Evolutionary conservation across 176 grass and related monocot genomes (phyloP).

Genomic region (Saccharum spontaneum): DNA sequence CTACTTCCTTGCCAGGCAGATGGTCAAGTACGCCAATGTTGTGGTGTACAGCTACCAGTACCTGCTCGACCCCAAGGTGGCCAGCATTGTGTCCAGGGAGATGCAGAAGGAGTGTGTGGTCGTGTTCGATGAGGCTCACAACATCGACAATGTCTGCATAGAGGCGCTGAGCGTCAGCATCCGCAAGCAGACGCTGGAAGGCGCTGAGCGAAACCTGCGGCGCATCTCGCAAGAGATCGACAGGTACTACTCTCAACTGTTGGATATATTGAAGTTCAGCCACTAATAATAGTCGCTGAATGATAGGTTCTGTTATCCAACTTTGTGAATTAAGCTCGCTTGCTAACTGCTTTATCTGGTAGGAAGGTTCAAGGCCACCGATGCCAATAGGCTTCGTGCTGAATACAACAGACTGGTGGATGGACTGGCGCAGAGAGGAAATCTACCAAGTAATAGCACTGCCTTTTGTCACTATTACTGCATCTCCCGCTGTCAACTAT

Average conservation of each 20-base stretch:
- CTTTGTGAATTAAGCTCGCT: conserved; percentile 16
- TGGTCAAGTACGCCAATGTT: conserved; percentile 83
- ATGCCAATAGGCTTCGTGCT: conserved; percentile 86
- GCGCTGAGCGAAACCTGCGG: conserved; percentile 63
- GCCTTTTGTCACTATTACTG: conserved; percentile 3
- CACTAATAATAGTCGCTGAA: background rate
- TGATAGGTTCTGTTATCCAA: conserved; percentile 3
- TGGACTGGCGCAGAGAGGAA: conserved; percentile 92
- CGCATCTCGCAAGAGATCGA: conserved; percentile 82
- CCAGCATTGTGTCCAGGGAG: conserved; percentile 81
- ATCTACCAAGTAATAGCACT: conserved; percentile 70
- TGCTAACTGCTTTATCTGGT: conserved; percentile 69
- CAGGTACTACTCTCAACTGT: conserved; percentile 48
- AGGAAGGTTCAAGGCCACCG: conserved; percentile 99
- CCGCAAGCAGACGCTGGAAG: conserved; percentile 84
- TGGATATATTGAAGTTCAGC: background rate
- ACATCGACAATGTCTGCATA: conserved; percentile 97
- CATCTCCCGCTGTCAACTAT: background rate
- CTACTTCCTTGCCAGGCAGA: conserved; percentile 87
- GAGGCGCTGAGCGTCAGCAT: conserved; percentile 87
- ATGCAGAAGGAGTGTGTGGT: conserved; percentile 95
- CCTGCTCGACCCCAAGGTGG: conserved; percentile 91
- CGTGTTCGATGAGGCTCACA: conserved; percentile 95
- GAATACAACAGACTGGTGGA: conserved; percentile 93
- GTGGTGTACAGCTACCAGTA: conserved; percentile 98